Base-by-base conservation (phyloP, 805 yeast species). In the Diddensiella caesifluorescens region DNA sequence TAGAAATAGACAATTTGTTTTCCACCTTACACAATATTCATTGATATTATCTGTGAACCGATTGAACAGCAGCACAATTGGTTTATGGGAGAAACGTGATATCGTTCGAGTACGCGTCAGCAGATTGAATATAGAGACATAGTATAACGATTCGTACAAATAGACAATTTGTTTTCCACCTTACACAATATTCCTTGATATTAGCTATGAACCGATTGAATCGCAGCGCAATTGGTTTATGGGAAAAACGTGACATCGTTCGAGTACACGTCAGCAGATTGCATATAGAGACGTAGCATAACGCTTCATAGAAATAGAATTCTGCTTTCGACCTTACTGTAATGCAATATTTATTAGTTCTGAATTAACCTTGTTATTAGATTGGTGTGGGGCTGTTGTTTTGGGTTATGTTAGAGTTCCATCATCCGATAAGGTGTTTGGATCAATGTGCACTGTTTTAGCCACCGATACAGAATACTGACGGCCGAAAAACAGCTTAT, bases 401-500 rank as follows among this genome's bases (percentile, higher is more conserved):
- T n/a, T n/a, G 12, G 27, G 12, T 9, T 25, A 25, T 9, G 27
- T 12, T 25, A 12, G 12, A 25, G 27, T 25, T 9, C 12, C 10
- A 9, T 25, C 27, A 9, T 25, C 27, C 9, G 27, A 25, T 25
- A 9, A 25, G 12, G 35, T 10, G 7, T 41, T 42, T 21, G 53
- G 53, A 34, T 49, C 55, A 5, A 51, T 50, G n/a, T 36, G 43
- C n/a, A 51, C 48, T 4, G 53, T 45, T 38, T 51, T 51, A 15
- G 52, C 47, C 9, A 53, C 44, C 4, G 49, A 36, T 3, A 55
- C 48, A 2, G 60, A 54, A 7, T 53, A 47, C 31, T 49, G 29
- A 25, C 58, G 50, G 19, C 62, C 59, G 48, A 89, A 68, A 1
- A 95, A 92, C 40, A 88, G 67, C 38, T 74, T 75, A 61, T 90